These are phyloP conservation scores for Pontederia paniculata DNA, from an alignment of 176 grass and related monocot species.

Conservation along the genomic window DNA sequence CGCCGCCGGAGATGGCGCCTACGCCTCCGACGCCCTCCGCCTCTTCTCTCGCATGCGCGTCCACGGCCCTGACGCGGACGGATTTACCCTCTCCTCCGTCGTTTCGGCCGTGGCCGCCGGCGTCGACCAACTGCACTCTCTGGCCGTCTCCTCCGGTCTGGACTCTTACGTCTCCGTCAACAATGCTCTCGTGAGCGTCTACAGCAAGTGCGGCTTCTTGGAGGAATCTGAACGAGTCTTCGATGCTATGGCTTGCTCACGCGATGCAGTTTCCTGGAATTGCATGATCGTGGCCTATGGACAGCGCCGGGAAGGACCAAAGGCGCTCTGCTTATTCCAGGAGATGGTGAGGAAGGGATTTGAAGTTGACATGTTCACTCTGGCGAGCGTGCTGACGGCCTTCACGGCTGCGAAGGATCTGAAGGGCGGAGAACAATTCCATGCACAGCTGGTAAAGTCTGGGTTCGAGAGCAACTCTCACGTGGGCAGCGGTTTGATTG, in stretches of 20 bases:
- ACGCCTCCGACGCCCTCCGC: slow-evolving; percentile 2
- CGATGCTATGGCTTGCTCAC: background rate
- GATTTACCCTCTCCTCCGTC: slow-evolving; percentile 27
- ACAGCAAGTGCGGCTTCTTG: slow-evolving; percentile 25
- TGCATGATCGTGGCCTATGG: slow-evolving; percentile 40
- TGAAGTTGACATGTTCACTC: slow-evolving; percentile 23
- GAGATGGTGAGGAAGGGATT: slow-evolving; percentile 29
- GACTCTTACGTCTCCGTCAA: slow-evolving; percentile 27
- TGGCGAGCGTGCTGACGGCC: slow-evolving; percentile 30
- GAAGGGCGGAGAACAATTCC: slow-evolving; percentile 19
- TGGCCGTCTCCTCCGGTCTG: slow-evolving; percentile 15
- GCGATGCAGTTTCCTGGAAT: slow-evolving; percentile 34
- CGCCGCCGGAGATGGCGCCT: slow-evolving; percentile 6
- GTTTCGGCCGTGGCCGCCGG: background rate
- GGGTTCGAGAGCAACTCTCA: slow-evolving; percentile 16
- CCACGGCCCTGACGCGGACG: slow-evolving; percentile 21
- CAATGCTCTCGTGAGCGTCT: slow-evolving; percentile 32
- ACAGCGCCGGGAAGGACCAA: slow-evolving; percentile 21
- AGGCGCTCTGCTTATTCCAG: slow-evolving; percentile 29
- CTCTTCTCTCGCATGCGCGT: slow-evolving; percentile 23
- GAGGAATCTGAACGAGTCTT: slow-evolving; percentile 21
- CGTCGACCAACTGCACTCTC: slow-evolving; percentile 25
- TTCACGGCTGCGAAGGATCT: slow-evolving; percentile 22
- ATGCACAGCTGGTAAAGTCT: slow-evolving; percentile 24
- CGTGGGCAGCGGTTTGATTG: slow-evolving; percentile 30